These are phyloP conservation scores for Zasmidium angulare DNA, from an alignment of 2,329 filamentous ascomycete species.

Conservation along the genomic window DNA sequence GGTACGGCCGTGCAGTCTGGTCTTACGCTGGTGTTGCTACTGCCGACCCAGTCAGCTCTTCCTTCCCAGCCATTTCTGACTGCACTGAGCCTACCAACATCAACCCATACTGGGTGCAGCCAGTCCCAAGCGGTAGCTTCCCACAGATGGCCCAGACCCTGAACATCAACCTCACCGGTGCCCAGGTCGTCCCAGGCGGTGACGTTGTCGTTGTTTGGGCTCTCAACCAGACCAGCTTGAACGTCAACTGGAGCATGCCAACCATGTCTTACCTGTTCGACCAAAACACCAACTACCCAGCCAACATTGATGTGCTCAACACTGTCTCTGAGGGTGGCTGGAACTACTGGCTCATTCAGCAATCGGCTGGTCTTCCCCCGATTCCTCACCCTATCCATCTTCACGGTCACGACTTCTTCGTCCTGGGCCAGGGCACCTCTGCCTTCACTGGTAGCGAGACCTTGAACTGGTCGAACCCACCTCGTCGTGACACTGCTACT, in stretches of 20 bases:
- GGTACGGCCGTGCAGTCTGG: slow-evolving; percentile 34
- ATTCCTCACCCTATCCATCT: slow-evolving; percentile 26
- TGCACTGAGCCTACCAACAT: slow-evolving; percentile 36
- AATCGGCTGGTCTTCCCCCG: slow-evolving; percentile 4
- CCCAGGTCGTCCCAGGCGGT: slow-evolving; percentile 32
- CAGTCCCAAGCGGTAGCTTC: slow-evolving; percentile 39
- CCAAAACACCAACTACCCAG: slow-evolving; percentile 42
- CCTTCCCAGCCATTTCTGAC: slow-evolving; percentile 40
- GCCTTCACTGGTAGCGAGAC: slow-evolving; percentile 28
- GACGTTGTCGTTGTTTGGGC: slow-evolving; percentile 41
- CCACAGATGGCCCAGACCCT: slow-evolving; percentile 34
- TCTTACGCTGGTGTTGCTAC: slow-evolving; percentile 31
- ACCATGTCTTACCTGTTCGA: slow-evolving; percentile 46
- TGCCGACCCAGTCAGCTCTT: slow-evolving; percentile 22
- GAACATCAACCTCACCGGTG: slow-evolving; percentile 33
- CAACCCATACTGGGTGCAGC: slow-evolving; percentile 34
- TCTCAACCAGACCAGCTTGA: slow-evolving; percentile 39
- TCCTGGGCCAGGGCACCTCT: slow-evolving; percentile 27
- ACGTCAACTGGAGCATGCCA: slow-evolving; percentile 45
- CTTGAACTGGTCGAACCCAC: slow-evolving; percentile 43
- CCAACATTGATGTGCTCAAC: slow-evolving; percentile 42
- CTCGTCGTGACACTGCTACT: slow-evolving; percentile 49
- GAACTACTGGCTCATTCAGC: slow-evolving; percentile 40
- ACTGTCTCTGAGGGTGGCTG: slow-evolving; percentile 35
- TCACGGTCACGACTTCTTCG: slow-evolving; percentile 35